A percentile compares a stretch with the other conserved stretches of the same genome.
These are phyloP conservation scores for Podosphaera fusca DNA, from an alignment of 2,329 filamentous ascomycete species.

Conservation along the genomic window DNA sequence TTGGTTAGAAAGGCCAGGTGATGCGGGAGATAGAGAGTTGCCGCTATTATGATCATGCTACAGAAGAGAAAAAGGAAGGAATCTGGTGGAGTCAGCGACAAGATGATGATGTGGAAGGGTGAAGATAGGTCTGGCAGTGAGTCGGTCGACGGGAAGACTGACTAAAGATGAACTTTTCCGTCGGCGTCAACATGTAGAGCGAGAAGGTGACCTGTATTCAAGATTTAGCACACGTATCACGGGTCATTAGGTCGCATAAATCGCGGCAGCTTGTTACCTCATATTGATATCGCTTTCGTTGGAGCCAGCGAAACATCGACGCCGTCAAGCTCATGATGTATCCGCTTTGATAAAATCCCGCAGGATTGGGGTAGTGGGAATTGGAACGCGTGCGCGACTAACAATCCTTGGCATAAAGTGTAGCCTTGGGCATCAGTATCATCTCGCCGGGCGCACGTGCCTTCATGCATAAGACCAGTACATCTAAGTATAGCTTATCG, in stretches of 20 bases:
- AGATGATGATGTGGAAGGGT: neutral
- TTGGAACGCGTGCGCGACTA: no score
- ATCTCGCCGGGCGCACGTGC: no score
- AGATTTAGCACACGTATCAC: neutral
- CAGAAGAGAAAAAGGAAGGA: conserved; percentile 78
- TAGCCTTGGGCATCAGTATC: no score
- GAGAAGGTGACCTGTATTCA: conserved; percentile 58
- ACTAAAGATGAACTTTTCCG: conserved; percentile 97
- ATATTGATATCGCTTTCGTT: conserved; percentile 92
- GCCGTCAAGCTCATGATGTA: conserved; percentile 8
- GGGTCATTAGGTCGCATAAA: no score
- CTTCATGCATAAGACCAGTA: no score
- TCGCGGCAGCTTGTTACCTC: conserved; percentile 24
- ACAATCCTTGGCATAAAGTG: no score
- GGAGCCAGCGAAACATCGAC: conserved; percentile 54
- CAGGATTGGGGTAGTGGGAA: no score
- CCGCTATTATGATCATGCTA: conserved; percentile 66
- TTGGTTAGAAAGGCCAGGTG: conserved; percentile 64
- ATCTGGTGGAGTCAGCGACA: conserved; percentile 28
- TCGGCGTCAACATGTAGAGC: conserved; percentile 90
- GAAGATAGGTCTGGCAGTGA: neutral
- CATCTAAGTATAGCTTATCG: no score
- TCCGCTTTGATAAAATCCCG: neutral
- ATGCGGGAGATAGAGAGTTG: conserved; percentile 78
- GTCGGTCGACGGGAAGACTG: conserved; percentile 8